These are phyloP conservation scores for Paraglomus brasilianum DNA, from an alignment of 192 early-diverging fungal species.

Conservation along the genomic window DNA sequence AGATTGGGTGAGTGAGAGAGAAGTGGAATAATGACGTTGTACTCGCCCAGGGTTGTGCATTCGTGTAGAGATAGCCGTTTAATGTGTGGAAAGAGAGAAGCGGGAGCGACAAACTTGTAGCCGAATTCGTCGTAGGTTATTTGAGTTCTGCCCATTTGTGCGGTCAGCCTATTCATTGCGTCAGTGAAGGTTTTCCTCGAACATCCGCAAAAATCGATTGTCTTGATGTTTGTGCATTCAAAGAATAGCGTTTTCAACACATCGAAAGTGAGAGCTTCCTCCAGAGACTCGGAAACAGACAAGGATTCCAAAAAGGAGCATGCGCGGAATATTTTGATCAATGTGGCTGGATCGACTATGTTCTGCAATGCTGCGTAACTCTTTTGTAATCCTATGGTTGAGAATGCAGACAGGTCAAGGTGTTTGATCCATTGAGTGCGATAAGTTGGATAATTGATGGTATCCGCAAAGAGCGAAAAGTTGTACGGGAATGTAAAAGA, in stretches of 20 bases:
- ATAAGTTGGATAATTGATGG: background rate
- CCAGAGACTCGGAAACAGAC: conserved; percentile 21
- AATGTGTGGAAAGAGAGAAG: conserved; percentile 2
- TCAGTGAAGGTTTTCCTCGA: conserved; percentile 16
- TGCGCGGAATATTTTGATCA: conserved; percentile 15
- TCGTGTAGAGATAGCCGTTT: conserved; percentile 21
- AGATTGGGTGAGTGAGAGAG: conserved; percentile 26
- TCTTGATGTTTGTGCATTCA: conserved; percentile 12
- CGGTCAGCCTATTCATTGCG: background rate
- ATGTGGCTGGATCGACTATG: background rate
- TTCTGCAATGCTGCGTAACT: background rate
- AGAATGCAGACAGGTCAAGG: conserved; percentile 8
- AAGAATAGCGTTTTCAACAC: background rate
- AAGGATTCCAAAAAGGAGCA: conserved; percentile 2
- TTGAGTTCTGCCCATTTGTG: background rate
- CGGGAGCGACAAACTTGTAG: background rate
- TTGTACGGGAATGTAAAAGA: conserved; percentile 13
- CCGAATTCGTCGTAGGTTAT: background rate
- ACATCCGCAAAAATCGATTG: conserved; percentile 26
- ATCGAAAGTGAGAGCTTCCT: conserved; percentile 10
- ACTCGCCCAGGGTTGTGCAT: conserved; percentile 1
- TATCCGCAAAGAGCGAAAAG: conserved; percentile 12
- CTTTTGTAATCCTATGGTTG: conserved; percentile 20
- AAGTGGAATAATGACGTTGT: background rate
- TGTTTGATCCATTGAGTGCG: background rate